Conservation (phyloP, 2,329 filamentous ascomycete genomes). For the Emergomyces pasteurianus region DNA sequence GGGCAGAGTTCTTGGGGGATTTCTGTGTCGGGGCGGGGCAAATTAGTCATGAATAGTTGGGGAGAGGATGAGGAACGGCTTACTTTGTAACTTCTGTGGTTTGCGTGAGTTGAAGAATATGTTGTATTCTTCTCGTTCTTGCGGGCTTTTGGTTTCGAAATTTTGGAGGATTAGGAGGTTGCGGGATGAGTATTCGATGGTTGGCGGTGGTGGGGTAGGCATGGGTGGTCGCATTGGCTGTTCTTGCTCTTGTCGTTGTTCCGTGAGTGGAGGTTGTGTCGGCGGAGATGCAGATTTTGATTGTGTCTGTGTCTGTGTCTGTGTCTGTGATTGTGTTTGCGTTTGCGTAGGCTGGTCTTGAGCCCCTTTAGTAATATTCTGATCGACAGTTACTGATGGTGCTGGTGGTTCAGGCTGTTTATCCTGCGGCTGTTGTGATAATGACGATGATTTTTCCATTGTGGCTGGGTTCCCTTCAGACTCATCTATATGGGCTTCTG, state of each 20-base stretch:
- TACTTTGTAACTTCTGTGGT: conserved; percentile 37
- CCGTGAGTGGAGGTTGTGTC: neutral
- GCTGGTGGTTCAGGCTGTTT: neutral
- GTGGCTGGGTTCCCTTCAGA: neutral
- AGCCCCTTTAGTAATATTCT: neutral
- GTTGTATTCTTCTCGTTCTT: conserved; percentile 40
- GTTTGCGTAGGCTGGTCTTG: neutral
- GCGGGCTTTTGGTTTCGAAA: conserved; percentile 44
- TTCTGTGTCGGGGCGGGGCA: conserved; percentile 20
- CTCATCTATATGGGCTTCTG: neutral
- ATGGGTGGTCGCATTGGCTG: neutral
- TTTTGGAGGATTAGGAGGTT: conserved; percentile 48
- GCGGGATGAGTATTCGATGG: conserved; percentile 20
- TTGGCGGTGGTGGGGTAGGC: neutral
- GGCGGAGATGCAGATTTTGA: neutral
- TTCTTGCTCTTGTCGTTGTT: neutral
- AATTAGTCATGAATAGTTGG: too few species aligned
- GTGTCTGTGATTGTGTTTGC: neutral
- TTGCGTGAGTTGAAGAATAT: conserved; percentile 46
- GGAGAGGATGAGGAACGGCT: conserved; percentile 8
- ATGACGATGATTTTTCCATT: neutral
- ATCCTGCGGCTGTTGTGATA: conserved; percentile 4
- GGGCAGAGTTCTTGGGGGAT: conserved; percentile 51
- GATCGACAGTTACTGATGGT: neutral
- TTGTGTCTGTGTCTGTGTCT: neutral